These are phyloP conservation scores for Corrigiola litoralis DNA, from an alignment of 179 eudicot genomes.

Conservation along the genomic window DNA sequence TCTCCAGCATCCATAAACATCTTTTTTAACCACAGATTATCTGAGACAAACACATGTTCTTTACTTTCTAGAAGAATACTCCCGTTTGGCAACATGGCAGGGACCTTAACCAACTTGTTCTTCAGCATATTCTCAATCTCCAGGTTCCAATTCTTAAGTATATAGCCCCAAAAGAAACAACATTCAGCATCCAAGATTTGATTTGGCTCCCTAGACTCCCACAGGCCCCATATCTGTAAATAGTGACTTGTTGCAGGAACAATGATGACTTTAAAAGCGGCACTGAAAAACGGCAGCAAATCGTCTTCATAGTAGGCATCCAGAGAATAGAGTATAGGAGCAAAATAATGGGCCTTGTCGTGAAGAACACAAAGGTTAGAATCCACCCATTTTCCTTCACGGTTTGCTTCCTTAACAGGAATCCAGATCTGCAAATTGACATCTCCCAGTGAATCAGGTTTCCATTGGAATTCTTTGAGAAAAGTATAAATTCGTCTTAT, in stretches of 20 bases:
- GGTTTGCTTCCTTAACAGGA: constrained; percentile 4
- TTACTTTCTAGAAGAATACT: constrained; percentile 8
- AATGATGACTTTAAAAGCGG: constrained; percentile 18
- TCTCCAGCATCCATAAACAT: constrained; percentile 15
- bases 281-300: constrained; percentile 17
- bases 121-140: constrained; percentile 16
- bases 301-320: constrained; percentile 24
- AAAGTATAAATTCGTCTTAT: constrained; percentile 27
- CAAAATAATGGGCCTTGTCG: constrained; percentile 16
- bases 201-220: constrained; percentile 20
- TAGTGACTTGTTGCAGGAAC: constrained; percentile 20
- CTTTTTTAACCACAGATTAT: constrained; percentile 24
- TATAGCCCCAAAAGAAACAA: constrained; percentile 24
- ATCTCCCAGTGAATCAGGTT: constrained; percentile 10
- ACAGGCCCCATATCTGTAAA: constrained; percentile 28
- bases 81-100: constrained; percentile 10
- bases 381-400: constrained; percentile 25
- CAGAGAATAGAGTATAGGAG: constrained; percentile 21
- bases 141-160: constrained; percentile 25
- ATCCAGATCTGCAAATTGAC: constrained; percentile 23
- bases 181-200: constrained; percentile 14
- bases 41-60: constrained; percentile 21
- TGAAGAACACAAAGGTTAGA: constrained; percentile 21
- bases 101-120: constrained; percentile 18
- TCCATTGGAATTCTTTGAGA: constrained; percentile 29